Evolutionary conservation across 2,329 filamentous ascomycete genomes (phyloP).

Genomic region (Simplicillium sp.): DNA sequence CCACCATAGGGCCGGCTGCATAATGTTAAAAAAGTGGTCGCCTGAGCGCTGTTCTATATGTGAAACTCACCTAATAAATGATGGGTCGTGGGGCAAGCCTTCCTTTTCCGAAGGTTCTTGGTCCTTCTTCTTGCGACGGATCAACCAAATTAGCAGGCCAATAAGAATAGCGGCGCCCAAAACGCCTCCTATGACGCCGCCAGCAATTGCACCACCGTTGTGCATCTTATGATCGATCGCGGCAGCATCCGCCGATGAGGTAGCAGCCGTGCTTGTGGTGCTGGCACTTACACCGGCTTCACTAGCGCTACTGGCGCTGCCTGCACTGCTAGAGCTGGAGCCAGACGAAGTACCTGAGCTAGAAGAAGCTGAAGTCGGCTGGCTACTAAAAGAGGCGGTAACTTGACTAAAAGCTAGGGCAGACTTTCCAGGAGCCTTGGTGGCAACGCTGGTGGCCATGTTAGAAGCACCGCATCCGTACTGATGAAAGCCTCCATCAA

Average conservation of each 20-base stretch:
- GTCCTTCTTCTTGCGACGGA: constrained; percentile 26
- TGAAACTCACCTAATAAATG: constrained; percentile 3
- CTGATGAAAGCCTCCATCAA: constrained; percentile 45
- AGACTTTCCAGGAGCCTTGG: constrained; percentile 31
- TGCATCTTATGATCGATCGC: constrained; percentile 13
- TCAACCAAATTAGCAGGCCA: constrained; percentile 31
- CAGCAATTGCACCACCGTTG: constrained; percentile 41
- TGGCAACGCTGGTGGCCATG: constrained; percentile 37
- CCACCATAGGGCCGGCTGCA: no score
- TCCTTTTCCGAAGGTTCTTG: constrained; percentile 2
- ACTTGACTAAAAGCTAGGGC: constrained; percentile 25
- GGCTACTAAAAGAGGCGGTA: constrained; percentile 27
- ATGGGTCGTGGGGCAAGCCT: background rate
- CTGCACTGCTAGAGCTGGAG: background rate
- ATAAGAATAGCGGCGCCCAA: constrained; percentile 33
- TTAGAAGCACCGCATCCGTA: constrained; percentile 45
- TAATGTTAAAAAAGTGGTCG: no score
- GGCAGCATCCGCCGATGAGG: background rate
- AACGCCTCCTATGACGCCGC: constrained; percentile 42
- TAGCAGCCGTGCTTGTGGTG: background rate
- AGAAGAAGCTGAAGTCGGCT: constrained; percentile 4
- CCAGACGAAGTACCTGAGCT: constrained; percentile 8
- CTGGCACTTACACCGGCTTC: background rate
- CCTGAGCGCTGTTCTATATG: no score
- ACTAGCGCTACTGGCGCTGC: constrained; percentile 1